These are phyloP conservation scores for Euptelea pleiosperma DNA, from an alignment of 164 flowering plant species.

Conservation along the genomic window DNA sequence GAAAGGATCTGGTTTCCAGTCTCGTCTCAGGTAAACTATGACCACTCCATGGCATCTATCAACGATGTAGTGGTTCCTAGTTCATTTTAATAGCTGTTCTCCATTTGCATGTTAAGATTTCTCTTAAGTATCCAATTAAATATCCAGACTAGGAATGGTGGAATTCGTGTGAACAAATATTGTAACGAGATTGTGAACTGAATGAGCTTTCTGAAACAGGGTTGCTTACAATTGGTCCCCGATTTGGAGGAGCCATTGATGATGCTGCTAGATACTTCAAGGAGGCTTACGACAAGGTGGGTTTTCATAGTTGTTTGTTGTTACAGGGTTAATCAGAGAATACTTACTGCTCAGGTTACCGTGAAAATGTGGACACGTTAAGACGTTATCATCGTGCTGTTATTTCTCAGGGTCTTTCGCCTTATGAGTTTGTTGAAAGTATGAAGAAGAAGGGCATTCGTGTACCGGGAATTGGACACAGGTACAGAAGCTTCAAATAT, in stretches of 20 bases:
- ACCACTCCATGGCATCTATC: neutral
- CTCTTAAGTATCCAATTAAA: neutral
- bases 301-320: constrained; percentile 10
- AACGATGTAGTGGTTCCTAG: neutral
- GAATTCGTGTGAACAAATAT: neutral
- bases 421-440: constrained; percentile 90
- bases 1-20: constrained; percentile 94
- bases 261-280: constrained; percentile 98
- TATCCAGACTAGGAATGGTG: neutral
- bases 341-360: neutral
- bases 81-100: neutral
- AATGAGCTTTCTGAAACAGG: constrained; percentile 48
- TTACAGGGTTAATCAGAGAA: neutral
- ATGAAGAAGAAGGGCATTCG: constrained; percentile 99
- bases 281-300: constrained; percentile 88
- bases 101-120: neutral
- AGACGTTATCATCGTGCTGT: constrained; percentile 9
- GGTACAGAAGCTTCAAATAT: constrained; percentile 47
- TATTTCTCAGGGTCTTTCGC: constrained; percentile 60
- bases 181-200: neutral
- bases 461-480: constrained; percentile 99
- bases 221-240: constrained; percentile 93
- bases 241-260: constrained; percentile 99
- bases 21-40: constrained; percentile 76
- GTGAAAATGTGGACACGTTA: neutral